phyloP scores from a whole-genome alignment of 306 rosid species.

The Casuarina glauca region DNA sequence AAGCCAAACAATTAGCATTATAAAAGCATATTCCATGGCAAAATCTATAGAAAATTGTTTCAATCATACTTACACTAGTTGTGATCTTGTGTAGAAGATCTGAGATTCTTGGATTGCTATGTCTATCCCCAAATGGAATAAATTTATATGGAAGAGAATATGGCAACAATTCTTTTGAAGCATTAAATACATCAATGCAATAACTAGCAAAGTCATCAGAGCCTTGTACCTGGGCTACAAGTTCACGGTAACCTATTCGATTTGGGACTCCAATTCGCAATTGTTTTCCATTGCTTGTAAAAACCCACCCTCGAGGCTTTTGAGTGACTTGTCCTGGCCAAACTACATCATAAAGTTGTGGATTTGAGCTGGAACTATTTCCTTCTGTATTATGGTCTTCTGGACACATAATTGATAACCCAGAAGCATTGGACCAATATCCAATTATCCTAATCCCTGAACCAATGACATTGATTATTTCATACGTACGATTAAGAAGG shows the following conservation, averaged over 20 bases:
- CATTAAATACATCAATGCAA: constrained; percentile 49
- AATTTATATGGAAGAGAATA: constrained; percentile 31
- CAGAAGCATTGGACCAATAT: constrained; percentile 90
- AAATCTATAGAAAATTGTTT: constrained; percentile 16
- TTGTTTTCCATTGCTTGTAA: constrained; percentile 72
- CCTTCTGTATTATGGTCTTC: constrained; percentile 50
- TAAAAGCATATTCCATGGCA: not conserved
- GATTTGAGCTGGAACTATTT: constrained; percentile 32
- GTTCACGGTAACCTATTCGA: constrained; percentile 54
- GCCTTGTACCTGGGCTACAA: constrained; percentile 48
- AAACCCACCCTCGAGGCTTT: constrained; percentile 95
- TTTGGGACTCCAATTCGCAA: constrained; percentile 73
- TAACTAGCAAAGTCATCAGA: constrained; percentile 64
- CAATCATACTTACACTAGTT: constrained; percentile 30
- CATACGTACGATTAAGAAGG: constrained; percentile 69
- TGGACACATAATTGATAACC: constrained; percentile 60
- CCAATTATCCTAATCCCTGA: constrained; percentile 64
- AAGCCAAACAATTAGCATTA: constrained; percentile 14
- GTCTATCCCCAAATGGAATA: constrained; percentile 34
- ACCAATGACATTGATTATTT: constrained; percentile 77
- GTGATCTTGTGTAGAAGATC: constrained; percentile 45
- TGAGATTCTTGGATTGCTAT: not conserved
- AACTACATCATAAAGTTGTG: constrained; percentile 42
- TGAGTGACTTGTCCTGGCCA: constrained; percentile 81
- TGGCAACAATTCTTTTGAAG: constrained; percentile 28